A percentile compares a stretch with the other conserved stretches of the same genome.
Evolutionary conservation across 208 protist genomes (phyloP).

Genomic region (Acanthamoeba royreba): DNA sequence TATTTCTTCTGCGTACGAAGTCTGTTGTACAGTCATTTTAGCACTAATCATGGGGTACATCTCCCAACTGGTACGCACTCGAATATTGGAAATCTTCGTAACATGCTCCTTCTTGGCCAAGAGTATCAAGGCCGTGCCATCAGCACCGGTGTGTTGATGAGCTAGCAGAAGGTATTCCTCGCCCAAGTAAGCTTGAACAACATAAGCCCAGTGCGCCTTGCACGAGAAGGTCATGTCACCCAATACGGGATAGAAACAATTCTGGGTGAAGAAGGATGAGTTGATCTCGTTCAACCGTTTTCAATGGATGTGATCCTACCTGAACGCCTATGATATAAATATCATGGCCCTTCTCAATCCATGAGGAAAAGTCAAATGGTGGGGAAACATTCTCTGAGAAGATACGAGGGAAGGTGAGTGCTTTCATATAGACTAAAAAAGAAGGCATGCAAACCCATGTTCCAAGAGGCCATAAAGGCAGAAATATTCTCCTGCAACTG

Average conservation of each 20-base stretch:
- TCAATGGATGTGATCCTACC: too few relatives aligned
- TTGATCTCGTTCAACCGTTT: too few relatives aligned
- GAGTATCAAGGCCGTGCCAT: slow-evolving; percentile 13
- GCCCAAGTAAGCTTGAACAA: slow-evolving; percentile 15
- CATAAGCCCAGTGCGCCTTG: slow-evolving; percentile 33
- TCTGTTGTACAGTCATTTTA: too few relatives aligned
- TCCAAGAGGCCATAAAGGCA: not conserved
- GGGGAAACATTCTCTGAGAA: not conserved
- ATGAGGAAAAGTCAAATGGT: not conserved
- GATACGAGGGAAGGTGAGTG: not conserved
- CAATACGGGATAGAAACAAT: not conserved
- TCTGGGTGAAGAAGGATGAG: not conserved
- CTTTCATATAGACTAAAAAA: not conserved
- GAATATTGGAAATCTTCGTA: not conserved
- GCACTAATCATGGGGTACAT: too few relatives aligned
- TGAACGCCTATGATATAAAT: slow-evolving; percentile 14
- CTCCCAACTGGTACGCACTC: not conserved
- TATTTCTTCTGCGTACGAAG: not conserved
- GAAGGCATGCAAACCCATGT: slow-evolving; percentile 22
- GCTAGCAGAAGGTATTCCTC: slow-evolving; percentile 5
- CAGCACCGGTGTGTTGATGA: not conserved
- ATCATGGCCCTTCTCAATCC: slow-evolving; percentile 35
- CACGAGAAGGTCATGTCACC: slow-evolving; percentile 9
- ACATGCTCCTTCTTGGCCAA: not conserved
- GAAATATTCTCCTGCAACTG: not conserved